Percentiles rank a stretch among this genome's conserved stretches.
Evolutionary conservation across 495 filamentous ascomycete genomes (phyloP).

Genomic region (Neurospora sp.): DNA sequence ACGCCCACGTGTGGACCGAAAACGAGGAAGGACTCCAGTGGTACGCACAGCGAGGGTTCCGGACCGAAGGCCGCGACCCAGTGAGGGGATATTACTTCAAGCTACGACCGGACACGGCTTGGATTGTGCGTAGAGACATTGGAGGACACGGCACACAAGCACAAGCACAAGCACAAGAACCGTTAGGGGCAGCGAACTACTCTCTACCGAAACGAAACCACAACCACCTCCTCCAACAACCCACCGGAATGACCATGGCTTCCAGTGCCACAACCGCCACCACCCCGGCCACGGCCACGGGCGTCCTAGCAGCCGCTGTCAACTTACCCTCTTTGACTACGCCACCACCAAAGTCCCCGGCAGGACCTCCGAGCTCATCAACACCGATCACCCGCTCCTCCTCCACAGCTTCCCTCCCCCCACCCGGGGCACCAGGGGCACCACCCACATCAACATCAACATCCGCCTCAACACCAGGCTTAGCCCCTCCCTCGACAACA

Average conservation of each 20-base stretch:
- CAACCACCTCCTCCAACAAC: not conserved
- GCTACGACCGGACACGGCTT: conserved; percentile 70
- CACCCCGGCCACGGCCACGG: not conserved
- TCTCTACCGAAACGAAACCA: not conserved
- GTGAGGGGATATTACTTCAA: conserved; percentile 75
- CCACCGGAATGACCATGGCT: not conserved
- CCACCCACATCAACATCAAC: not conserved
- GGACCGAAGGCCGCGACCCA: conserved; percentile 34
- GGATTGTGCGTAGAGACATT: conserved; percentile 50
- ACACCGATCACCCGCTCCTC: not conserved
- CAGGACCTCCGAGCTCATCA: not conserved
- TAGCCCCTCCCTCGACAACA: not conserved
- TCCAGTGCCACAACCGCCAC: not conserved
- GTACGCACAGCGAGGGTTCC: conserved; percentile 79
- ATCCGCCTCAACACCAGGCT: not conserved
- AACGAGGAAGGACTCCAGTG: conserved; percentile 80
- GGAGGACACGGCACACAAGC: not conserved
- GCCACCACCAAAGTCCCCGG: not conserved
- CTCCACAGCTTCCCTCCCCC: not conserved
- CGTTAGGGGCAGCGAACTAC: not conserved
- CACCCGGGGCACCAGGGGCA: not conserved
- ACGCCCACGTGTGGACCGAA: conserved; percentile 90
- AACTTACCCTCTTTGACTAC: not conserved
- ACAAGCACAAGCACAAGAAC: not conserved
- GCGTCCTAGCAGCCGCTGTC: conserved; percentile 3